phyloP scores from a whole-genome alignment of 225 moss, liverwort and hornwort species.

The Sphagnum tenellum region DNA sequence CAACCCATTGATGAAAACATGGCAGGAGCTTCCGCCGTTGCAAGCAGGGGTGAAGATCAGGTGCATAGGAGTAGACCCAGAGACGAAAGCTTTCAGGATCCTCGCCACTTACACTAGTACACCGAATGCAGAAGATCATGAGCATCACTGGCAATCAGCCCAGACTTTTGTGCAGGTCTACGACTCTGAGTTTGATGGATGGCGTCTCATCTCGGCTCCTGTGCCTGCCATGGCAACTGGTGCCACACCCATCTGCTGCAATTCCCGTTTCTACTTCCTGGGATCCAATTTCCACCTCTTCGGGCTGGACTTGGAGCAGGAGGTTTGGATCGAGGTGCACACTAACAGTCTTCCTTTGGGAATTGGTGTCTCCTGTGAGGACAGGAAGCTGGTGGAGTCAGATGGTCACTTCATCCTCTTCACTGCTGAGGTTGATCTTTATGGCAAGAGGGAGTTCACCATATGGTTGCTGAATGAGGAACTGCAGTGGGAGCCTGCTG shows the following conservation, averaged over 20 bases:
- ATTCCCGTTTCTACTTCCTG: constrained; percentile 6
- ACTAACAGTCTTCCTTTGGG: constrained; percentile 5
- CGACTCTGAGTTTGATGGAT: constrained; percentile 4
- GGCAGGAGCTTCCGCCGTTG: constrained; percentile 6
- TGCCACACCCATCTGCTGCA: constrained; percentile 5
- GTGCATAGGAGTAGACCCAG: constrained; percentile 9
- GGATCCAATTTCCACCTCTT: constrained; percentile 4
- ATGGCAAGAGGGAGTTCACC: constrained; percentile 6
- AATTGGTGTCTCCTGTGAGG: constrained; percentile 10
- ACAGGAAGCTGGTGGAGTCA: constrained; percentile 6
- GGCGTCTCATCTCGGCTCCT: background rate
- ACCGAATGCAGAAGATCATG: background rate
- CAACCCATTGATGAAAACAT: constrained; percentile 10
- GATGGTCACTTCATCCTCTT: constrained; percentile 9
- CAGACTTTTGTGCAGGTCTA: constrained; percentile 3
- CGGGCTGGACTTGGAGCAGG: constrained; percentile 2
- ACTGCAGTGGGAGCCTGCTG: constrained; percentile 8
- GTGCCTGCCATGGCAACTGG: background rate
- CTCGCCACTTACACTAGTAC: constrained; percentile 1
- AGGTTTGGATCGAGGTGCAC: constrained; percentile 1
- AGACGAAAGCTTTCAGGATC: constrained; percentile 11
- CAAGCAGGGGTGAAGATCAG: constrained; percentile 2
- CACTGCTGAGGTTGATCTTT: constrained; percentile 5
- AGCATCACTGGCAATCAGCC: background rate
- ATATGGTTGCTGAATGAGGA: constrained; percentile 3